Conservation (phyloP, 2,329 filamentous ascomycete genomes). For the Cyphellophora europaea region DNA sequence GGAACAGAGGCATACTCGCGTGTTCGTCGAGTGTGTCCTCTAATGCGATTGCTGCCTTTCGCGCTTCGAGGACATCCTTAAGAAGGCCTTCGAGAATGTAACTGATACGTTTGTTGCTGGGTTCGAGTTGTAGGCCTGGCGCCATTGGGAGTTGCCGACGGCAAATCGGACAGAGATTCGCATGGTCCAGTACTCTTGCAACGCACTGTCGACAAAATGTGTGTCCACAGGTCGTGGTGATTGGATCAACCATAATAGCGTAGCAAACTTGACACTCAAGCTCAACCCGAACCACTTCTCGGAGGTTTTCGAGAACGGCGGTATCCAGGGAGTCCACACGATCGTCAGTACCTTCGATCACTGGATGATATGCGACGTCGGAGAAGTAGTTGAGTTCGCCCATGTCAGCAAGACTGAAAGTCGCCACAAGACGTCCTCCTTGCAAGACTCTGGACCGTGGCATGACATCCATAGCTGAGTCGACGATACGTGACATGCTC, state of each 20-base stretch:
- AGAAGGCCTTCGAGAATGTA: conserved; percentile 61
- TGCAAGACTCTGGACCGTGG: conserved; percentile 29
- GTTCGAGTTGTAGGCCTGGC: conserved; percentile 38
- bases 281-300: conserved; percentile 55
- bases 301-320: conserved; percentile 47
- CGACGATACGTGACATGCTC: conserved; percentile 24
- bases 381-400: conserved; percentile 50
- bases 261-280: conserved; percentile 88
- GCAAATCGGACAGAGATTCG: conserved; percentile 70
- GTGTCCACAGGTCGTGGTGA: conserved; percentile 80
- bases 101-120: conserved; percentile 54
- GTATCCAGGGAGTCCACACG: conserved; percentile 34
- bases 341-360: conserved; percentile 13
- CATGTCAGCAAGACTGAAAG: conserved; percentile 55
- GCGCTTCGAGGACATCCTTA: conserved; percentile 52
- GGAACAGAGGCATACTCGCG: conserved; percentile 62
- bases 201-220: conserved; percentile 80
- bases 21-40: conserved; percentile 44
- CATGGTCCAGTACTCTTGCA: conserved; percentile 66
- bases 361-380: conserved; percentile 43
- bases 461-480: conserved; percentile 18
- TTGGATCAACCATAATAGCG: conserved; percentile 66
- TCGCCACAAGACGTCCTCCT: conserved; percentile 54
- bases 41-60: conserved; percentile 49
- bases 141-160: conserved; percentile 53